Conservation (phyloP, 768 basidiomycete species). For the Lentinula guzmanii region DNA sequence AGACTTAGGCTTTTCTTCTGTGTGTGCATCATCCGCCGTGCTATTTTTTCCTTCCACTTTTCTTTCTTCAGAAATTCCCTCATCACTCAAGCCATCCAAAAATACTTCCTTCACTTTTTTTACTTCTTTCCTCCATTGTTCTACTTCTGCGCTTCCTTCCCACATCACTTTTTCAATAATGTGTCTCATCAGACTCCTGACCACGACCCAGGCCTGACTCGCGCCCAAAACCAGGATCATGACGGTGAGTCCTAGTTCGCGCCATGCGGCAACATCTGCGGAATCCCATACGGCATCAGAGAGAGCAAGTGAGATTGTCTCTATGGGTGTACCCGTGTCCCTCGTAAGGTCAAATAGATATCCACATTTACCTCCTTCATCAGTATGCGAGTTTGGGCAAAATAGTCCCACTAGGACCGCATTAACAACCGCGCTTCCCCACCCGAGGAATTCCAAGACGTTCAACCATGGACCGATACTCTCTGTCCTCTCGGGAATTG, state of each 20-base stretch:
- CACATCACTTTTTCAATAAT: conserved; percentile 73
- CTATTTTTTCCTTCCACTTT: neutral
- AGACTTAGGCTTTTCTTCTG: neutral
- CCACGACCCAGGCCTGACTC: conserved; percentile 79
- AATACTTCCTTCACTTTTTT: conserved; percentile 35
- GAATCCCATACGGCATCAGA: neutral
- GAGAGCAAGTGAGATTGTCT: neutral
- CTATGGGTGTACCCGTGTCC: neutral
- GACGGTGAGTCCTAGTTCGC: conserved; percentile 54
- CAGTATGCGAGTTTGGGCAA: conserved; percentile 32
- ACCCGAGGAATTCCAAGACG: conserved; percentile 79
- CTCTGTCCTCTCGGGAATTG: conserved; percentile 82
- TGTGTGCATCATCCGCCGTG: neutral
- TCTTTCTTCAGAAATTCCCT: neutral
- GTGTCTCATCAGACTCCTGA: conserved; percentile 58
- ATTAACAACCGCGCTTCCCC: conserved; percentile 86
- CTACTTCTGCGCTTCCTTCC: conserved; percentile 65
- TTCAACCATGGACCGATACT: conserved; percentile 95
- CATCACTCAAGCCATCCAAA: conserved; percentile 20
- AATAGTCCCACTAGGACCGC: conserved; percentile 90
- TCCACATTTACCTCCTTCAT: neutral
- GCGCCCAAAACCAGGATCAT: conserved; percentile 72
- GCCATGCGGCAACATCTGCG: conserved; percentile 28
- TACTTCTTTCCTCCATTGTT: conserved; percentile 50
- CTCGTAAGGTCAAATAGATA: neutral